A percentile compares a stretch with the other conserved stretches of the same genome.
phyloP scores from a whole-genome alignment of 768 basidiomycete genomes.

The Leucosporidium yakuticum region DNA sequence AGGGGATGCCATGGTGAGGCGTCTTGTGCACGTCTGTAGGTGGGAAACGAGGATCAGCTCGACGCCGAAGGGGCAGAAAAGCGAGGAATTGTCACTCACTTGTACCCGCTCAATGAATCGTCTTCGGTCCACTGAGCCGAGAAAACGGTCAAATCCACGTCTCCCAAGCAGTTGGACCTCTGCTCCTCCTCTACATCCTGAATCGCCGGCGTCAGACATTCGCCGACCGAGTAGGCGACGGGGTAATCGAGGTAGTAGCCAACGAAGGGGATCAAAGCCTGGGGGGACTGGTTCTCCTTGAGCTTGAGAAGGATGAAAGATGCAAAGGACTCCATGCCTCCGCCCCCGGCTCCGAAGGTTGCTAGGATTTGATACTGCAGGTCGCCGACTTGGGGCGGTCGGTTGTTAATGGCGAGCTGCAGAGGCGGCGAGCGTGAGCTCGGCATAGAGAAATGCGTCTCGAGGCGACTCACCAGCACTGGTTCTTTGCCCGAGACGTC shows the following conservation, averaged over 20 bases:
- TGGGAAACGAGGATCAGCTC: too few relatives aligned
- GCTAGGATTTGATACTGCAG: not conserved
- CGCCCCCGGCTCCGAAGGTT: not conserved
- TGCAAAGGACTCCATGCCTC: not conserved
- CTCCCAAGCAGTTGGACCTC: not conserved
- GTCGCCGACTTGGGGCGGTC: not conserved
- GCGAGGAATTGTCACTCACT: too few relatives aligned
- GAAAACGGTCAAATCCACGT: not conserved
- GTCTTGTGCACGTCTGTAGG: too few relatives aligned
- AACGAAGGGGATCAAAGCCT: constrained; percentile 4
- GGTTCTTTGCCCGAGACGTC: constrained; percentile 4
- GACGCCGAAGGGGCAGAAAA: too few relatives aligned
- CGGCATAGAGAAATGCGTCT: not conserved
- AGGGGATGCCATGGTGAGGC: too few relatives aligned
- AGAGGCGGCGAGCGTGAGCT: fast-evolving
- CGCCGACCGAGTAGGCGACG: constrained; percentile 4
- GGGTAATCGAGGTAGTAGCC: constrained; percentile 23
- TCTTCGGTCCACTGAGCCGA: too few relatives aligned
- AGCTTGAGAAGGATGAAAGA: constrained; percentile 1
- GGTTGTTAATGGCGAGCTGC: not conserved
- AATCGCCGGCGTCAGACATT: not conserved
- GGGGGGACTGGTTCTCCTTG: not conserved
- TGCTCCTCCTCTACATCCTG: too few relatives aligned
- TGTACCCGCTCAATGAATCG: too few relatives aligned
- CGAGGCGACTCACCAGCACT: not conserved